Evolutionary conservation across 805 yeast species (phyloP).

Genomic region (Kodamaea kaohsiungensis): DNA sequence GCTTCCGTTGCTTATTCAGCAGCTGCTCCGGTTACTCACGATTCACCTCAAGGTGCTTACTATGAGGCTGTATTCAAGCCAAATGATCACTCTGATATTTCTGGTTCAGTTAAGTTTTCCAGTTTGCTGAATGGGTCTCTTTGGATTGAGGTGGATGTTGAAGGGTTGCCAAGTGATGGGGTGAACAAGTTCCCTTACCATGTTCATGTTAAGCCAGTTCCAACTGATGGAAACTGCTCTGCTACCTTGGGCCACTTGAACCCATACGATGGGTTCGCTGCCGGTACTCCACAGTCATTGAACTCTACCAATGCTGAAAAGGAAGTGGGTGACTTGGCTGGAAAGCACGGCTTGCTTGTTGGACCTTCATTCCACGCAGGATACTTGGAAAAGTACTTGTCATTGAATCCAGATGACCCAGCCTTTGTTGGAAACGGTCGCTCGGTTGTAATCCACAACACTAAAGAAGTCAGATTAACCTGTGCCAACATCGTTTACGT

Average conservation of each 20-base stretch:
- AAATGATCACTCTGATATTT: constrained; percentile 16
- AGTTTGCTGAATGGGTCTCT: constrained; percentile 33
- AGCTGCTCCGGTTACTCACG: constrained; percentile 23
- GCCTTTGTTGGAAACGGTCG: constrained; percentile 25
- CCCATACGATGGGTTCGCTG: constrained; percentile 36
- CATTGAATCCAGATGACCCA: constrained; percentile 21
- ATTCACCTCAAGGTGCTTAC: constrained; percentile 27
- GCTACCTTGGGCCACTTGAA: constrained; percentile 38
- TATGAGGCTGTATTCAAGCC: constrained; percentile 30
- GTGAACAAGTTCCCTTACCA: constrained; percentile 45
- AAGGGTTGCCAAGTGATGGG: constrained; percentile 27
- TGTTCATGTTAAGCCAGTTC: constrained; percentile 36
- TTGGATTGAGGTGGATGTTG: constrained; percentile 28
- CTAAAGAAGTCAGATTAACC: constrained; percentile 33
- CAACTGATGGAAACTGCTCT: constrained; percentile 26
- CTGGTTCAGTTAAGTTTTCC: constrained; percentile 31
- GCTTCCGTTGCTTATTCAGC: constrained; percentile 15
- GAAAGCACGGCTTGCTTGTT: constrained; percentile 36
- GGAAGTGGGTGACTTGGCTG: constrained; percentile 42
- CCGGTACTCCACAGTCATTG: constrained; percentile 17
- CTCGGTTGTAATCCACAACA: constrained; percentile 38
- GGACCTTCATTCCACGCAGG: constrained; percentile 23
- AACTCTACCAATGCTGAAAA: constrained; percentile 15
- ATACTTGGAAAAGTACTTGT: constrained; percentile 23
- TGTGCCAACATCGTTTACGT: constrained; percentile 37